phyloP scores from a whole-genome alignment of 768 basidiomycete genomes.

The Xerocomus potaroensis region DNA sequence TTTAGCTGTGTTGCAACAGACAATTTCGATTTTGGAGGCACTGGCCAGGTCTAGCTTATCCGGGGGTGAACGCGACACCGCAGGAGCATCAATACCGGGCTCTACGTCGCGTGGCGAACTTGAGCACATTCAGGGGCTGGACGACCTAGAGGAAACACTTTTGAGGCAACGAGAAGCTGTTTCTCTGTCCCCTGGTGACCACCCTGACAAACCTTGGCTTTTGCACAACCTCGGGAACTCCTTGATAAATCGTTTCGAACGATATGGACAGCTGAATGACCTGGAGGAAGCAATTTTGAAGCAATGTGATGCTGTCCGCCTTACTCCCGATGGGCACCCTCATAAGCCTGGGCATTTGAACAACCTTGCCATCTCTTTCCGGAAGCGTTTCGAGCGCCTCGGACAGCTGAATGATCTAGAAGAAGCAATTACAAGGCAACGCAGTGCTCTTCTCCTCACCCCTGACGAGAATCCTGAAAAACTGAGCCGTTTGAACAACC shows the following conservation, averaged over 20 bases:
- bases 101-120: neutral
- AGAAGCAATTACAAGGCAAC: too few species aligned
- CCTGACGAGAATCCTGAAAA: too few species aligned
- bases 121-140: neutral
- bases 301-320: too few species aligned
- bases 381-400: too few species aligned
- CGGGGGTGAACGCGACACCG: neutral
- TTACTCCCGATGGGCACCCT: too few species aligned
- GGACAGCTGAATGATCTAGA: too few species aligned
- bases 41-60: neutral
- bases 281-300: too few species aligned
- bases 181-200: neutral
- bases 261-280: neutral
- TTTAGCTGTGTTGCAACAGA: neutral
- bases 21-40: neutral
- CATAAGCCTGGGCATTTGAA: too few species aligned
- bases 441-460: too few species aligned
- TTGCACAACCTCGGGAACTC: neutral
- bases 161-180: neutral
- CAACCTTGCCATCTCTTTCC: too few species aligned
- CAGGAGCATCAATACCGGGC: neutral
- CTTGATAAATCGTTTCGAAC: neutral
- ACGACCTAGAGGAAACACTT: neutral
- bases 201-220: neutral
- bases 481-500: too few species aligned